Evolutionary conservation across 305 asterid genomes (phyloP), one percentile per base, ranked within the genome.

Genomic region (Fraxinus angustifolia): DNA sequence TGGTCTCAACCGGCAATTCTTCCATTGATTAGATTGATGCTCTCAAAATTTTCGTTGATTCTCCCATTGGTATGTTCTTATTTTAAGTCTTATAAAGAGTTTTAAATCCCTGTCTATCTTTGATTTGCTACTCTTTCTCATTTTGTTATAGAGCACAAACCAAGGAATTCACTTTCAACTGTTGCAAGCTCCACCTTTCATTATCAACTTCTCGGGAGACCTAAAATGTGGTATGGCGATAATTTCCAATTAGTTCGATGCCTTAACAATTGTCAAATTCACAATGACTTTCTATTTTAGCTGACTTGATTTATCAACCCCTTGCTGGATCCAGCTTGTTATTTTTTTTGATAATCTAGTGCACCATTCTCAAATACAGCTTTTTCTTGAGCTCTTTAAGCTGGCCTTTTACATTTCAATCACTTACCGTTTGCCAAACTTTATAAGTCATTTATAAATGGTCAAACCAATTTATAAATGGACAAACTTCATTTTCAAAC

Each of bases 141-240:
- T 76, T 80, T 75, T 87, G 77, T 40, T 78, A 17, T 84, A 96
- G 99, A 96, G 98, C 88, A 90, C 93, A 68, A 10, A 72, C 76
- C 97, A 96, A 86, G 99, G 97, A 86, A 91, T 96, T 83, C 90
- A 80, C 65, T 89, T 96, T 83, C 99, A 94, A 87, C 94, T 94
- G 83, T 87, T 96, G 87, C 97, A 91, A 92, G 97, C 97, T 78
- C 88, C 97, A 19, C 98, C 97, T 16, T 86, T 80, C 87, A 83
- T 88, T 87, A 88, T 96, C 75, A 79, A 85, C 83, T 95, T 92
- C 87, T 86, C 90, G 74, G 99, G 99, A 79, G 97, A 96, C 89
- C 97, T 96, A 73, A 96, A 96, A 87, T 94, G 77, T 76, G 98
- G 99, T 96, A 92, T 77, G 88, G n/a, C 62, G 78, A 35, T 68